A percentile compares a stretch with the other conserved stretches of the same genome.
Evolutionary conservation across 2,329 filamentous ascomycete genomes (phyloP).

Genomic region (Nigrospora oryzae): DNA sequence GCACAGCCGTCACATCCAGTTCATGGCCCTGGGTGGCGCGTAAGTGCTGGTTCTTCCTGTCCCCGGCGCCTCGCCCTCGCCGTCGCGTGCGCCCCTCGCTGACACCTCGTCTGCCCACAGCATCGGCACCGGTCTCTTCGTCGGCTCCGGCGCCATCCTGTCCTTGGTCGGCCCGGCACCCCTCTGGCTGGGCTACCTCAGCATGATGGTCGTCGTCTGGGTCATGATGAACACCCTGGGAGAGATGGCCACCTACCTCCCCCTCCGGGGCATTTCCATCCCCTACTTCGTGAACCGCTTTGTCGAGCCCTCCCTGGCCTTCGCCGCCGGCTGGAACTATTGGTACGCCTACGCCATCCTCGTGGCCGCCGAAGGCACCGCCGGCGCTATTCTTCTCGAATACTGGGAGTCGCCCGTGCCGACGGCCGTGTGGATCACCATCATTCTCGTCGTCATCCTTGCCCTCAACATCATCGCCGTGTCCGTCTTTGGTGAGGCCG

Average conservation of each 20-base stretch:
- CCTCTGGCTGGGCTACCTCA: slow-evolving; percentile 59
- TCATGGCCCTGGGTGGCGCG: slow-evolving; percentile 2
- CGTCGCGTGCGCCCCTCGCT: background rate
- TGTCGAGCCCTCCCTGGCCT: slow-evolving; percentile 45
- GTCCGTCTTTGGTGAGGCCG: slow-evolving; percentile 49
- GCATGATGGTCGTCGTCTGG: slow-evolving; percentile 46
- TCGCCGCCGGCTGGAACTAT: slow-evolving; percentile 52
- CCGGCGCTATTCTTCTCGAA: slow-evolving; percentile 48
- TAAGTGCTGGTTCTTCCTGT: background rate
- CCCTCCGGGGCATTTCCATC: slow-evolving; percentile 47
- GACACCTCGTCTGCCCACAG: slow-evolving; percentile 11
- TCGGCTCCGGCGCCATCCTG: slow-evolving; percentile 51
- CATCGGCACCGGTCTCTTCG: slow-evolving; percentile 57
- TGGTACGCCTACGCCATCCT: slow-evolving; percentile 54
- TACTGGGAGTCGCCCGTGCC: slow-evolving; percentile 49
- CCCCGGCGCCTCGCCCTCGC: background rate
- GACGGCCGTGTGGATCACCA: slow-evolving; percentile 50
- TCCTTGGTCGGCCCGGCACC: slow-evolving; percentile 53
- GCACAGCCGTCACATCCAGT: slow-evolving; percentile 1
- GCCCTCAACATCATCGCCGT: slow-evolving; percentile 49
- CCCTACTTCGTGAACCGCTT: slow-evolving; percentile 48
- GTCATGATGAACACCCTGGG: slow-evolving; percentile 41
- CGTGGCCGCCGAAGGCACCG: slow-evolving; percentile 48
- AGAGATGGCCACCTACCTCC: slow-evolving; percentile 47
- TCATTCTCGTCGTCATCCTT: slow-evolving; percentile 45